Evolutionary conservation across 2,329 filamentous ascomycete genomes (phyloP).

Genomic region (Davidsoniella eucalypti): DNA sequence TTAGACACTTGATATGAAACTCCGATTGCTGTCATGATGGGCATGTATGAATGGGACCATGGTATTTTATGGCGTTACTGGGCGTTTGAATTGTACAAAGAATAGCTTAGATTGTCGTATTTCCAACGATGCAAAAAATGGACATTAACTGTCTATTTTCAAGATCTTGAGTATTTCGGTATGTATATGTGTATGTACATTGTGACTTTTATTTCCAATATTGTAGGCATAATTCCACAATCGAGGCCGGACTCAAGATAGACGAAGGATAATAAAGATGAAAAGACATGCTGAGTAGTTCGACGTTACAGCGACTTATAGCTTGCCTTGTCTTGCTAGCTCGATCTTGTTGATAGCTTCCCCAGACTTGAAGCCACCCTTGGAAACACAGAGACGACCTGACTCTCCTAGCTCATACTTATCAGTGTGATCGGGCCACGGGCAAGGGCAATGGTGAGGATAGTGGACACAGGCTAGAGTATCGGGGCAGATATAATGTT

Average conservation of each 20-base stretch:
- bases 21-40: too few species aligned
- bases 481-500: constrained; percentile 86
- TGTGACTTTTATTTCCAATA: too few species aligned
- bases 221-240: too few species aligned
- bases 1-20: background rate
- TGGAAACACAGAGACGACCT: constrained; percentile 55
- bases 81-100: constrained; percentile 3
- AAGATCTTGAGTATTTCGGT: too few species aligned
- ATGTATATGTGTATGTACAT: too few species aligned
- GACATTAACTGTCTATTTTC: background rate
- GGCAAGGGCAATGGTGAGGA: constrained; percentile 91
- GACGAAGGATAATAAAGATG: background rate
- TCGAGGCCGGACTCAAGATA: background rate
- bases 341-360: constrained; percentile 64
- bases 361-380: constrained; percentile 55
- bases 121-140: background rate
- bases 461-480: constrained; percentile 92
- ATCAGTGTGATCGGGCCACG: constrained; percentile 59
- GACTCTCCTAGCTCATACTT: constrained; percentile 63
- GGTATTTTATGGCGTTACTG: constrained; percentile 6
- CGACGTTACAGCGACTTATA: constrained; percentile 27
- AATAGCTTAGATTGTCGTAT: background rate
- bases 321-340: constrained; percentile 59
- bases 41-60: background rate
- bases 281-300: background rate